phyloP scores from a whole-genome alignment of 139 green algal genomes.

The Coccomyxa sp. region DNA sequence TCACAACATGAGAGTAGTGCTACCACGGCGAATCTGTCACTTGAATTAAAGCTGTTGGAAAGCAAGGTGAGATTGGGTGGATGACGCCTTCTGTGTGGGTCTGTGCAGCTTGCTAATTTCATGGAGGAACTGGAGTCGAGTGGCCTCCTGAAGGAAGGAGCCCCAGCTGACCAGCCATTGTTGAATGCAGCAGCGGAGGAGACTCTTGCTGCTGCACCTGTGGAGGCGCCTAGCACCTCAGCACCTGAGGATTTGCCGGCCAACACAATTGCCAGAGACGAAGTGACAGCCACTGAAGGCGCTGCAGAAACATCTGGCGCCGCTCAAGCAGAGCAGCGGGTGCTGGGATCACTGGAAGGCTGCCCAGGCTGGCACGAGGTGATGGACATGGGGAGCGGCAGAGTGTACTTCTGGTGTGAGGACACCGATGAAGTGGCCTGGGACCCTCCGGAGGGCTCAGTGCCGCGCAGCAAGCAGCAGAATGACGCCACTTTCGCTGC shows the following conservation, averaged over 20 bases:
- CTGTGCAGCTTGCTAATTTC: conserved; percentile 61
- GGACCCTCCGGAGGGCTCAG: conserved; percentile 37
- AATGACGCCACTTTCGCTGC: conserved; percentile 13
- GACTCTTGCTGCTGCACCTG: background rate
- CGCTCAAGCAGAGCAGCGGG: background rate
- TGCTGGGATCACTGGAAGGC: conserved; percentile 52
- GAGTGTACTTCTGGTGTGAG: conserved; percentile 67
- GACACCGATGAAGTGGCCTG: conserved; percentile 61
- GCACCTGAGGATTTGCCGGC: background rate
- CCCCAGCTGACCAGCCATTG: background rate
- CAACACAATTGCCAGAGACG: background rate
- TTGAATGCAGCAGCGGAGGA: background rate
- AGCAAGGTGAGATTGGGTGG: background rate
- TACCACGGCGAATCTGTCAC: too few relatives aligned
- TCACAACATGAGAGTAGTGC: too few relatives aligned
- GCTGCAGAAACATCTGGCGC: background rate
- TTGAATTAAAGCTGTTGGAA: too few relatives aligned
- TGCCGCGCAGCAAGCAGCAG: conserved; percentile 1
- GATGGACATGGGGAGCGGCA: conserved; percentile 55
- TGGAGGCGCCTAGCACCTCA: background rate
- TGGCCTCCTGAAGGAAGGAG: conserved; percentile 56
- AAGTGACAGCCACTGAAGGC: conserved; percentile 1
- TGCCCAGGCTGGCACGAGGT: conserved; percentile 49
- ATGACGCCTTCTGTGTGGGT: background rate
- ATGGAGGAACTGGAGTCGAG: conserved; percentile 68